Evolutionary conservation across 495 filamentous ascomycete genomes (phyloP), one percentile per base, ranked within the genome.

Genomic region (Penicillium lividum): DNA sequence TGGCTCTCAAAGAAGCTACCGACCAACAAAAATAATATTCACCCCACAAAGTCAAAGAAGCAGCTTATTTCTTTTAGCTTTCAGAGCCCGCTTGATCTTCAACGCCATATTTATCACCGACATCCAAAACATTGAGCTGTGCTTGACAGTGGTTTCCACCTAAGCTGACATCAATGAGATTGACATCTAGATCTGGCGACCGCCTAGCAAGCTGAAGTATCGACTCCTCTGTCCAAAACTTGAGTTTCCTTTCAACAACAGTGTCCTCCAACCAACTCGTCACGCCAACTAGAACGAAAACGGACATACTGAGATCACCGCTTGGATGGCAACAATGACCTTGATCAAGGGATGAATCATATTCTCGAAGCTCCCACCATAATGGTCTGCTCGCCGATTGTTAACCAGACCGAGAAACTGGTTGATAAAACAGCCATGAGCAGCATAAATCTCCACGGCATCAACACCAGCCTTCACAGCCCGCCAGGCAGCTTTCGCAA

Each of bases 321-420:
- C 73, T 9, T 87, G 77, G 7, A 81, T 78, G 11, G 80, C 56
- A 43, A 86, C 77, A 27, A 82, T 80, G 40, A 89, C 77, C 69
- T 89, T 86, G n/a, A 83, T 60, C 0, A 77, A 62, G 5, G 89
- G 70, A 3, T 85, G 77, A 22, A 77, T 81, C 16, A 86, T 80
- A 68, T 90, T 88, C 72, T 85, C 80, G 51, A 88, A 86, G 44
- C 68, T 71, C 18, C 86, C 86, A 16, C 87, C 87, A 62, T 89
- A 90, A 15, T 72, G 54, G 65, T 90, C 87, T 6, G 80, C 84
- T 10, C 86, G 75, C 43, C 75, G 73, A 73, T 91, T 91, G 46
- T 74, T 72, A 4, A 80, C 69, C 0, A 86, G 84, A 11, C 81
- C 84, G 31, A 90, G 64, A 74, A 90, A 92, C 9, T 82, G 78